These are phyloP conservation scores for Cinnamomum micranthum DNA, from an alignment of 164 flowering plant species.

Conservation along the genomic window DNA sequence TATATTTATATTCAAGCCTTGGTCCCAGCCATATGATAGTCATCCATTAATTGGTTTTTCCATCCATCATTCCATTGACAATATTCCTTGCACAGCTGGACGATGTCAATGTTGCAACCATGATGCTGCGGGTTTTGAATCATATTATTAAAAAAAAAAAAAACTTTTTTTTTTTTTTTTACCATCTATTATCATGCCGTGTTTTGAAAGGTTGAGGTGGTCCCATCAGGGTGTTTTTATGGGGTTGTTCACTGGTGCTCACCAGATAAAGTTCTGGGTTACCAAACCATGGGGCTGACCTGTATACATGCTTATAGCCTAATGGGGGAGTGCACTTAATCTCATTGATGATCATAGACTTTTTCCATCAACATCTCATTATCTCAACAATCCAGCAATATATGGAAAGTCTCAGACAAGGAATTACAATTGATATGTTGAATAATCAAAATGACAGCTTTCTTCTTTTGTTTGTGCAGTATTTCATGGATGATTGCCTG, in stretches of 20 bases:
- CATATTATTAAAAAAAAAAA: too few species aligned
- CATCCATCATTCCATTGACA: too few species aligned
- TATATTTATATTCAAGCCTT: too few species aligned
- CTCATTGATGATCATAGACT: not conserved
- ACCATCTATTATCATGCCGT: too few species aligned
- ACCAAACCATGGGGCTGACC: not conserved
- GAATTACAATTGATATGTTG: not conserved
- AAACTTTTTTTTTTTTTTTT: too few species aligned
- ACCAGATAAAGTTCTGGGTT: not conserved
- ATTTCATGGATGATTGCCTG: conserved; percentile 96
- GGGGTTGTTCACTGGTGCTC: not conserved
- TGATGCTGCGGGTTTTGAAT: too few species aligned
- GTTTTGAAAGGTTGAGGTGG: not conserved
- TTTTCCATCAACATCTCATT: not conserved
- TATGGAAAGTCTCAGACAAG: not conserved
- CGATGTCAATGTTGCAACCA: too few species aligned
- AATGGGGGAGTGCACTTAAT: not conserved
- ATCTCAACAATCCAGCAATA: not conserved
- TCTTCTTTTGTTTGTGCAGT: conserved; percentile 38
- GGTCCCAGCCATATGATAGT: too few species aligned
- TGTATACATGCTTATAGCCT: not conserved
- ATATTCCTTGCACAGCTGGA: too few species aligned
- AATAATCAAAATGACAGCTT: not conserved
- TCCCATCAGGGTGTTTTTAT: not conserved
- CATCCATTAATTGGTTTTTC: too few species aligned